Evolutionary conservation across 129 eudicot genomes (phyloP), one percentile per base, ranked within the genome.

Genomic region (Flaveria trinervia): DNA sequence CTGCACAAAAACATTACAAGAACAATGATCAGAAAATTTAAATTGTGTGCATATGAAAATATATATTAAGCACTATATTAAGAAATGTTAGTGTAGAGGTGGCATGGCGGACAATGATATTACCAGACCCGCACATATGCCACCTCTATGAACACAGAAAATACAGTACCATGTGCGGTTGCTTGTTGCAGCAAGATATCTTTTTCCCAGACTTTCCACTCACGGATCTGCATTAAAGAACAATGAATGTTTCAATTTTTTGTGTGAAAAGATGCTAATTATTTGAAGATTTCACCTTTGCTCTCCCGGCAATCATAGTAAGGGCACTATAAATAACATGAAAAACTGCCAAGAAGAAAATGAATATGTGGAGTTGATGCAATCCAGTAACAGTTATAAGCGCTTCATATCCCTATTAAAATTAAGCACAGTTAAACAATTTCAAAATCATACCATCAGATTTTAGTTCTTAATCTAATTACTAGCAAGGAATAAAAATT

Each of bases 301-400:
- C 56, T 78, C 90, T 91, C 44, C 98, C 97, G 14, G 83, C 87
- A 67, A 68, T 71, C 98, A 94, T 94, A 1, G 97, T 89, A 43
- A 83, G 78, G 54, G 95, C 90, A 77, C 97, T 86, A 71, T 84
- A 89, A 15, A 89, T 49, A 26, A 94, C 98, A 83, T 94, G 98
- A 83, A 94, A 91, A 18, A 94, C 86, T 5, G 98, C 97, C 85
- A 94, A 83, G 76, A 91, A 94, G 93, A 94, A 94, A 85, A 91
- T 94, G 87, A 94, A 89, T 74, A 94, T 89, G 85, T 94, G 97
- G 61, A 94, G 87, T 55, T 94, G 98, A 87, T 94, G 98, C 43
- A 91, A 83, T 73, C 89, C 97, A 49, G 80, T 33, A 39, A 65
- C 71, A 39, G 98, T 89, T 87, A 94, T 94, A 72, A 94, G 87